Evolutionary conservation across 345 rosid species (phyloP).

Genomic region (Raphanus sativus): DNA sequence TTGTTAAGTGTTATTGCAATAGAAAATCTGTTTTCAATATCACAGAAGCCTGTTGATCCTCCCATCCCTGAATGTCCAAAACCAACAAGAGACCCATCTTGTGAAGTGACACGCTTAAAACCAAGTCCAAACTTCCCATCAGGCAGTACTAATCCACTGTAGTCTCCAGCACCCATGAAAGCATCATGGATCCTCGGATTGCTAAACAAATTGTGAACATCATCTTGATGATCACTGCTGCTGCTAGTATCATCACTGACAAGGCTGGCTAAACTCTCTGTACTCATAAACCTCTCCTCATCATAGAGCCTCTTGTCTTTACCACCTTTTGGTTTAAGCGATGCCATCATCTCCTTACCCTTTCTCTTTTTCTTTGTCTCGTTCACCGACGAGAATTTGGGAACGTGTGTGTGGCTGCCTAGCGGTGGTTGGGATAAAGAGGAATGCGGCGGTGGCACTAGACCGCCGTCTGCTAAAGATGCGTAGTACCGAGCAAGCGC

Average conservation of each 20-base stretch:
- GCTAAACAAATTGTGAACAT: constrained; percentile 39
- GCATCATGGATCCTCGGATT: constrained; percentile 68
- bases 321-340: constrained; percentile 32
- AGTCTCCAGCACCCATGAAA: constrained; percentile 75
- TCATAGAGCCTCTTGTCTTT: constrained; percentile 25
- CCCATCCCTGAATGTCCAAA: constrained; percentile 98
- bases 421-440: constrained; percentile 66
- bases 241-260: constrained; percentile 36
- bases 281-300: constrained; percentile 16
- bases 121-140: constrained; percentile 82
- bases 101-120: constrained; percentile 51
- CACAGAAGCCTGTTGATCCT: constrained; percentile 90
- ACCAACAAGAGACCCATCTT: constrained; percentile 60
- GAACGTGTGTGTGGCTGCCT: constrained; percentile 82
- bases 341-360: constrained; percentile 29
- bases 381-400: constrained; percentile 51
- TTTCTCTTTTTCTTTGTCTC: constrained; percentile 42
- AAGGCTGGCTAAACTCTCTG: constrained; percentile 45
- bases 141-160: constrained; percentile 47
- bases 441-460: constrained; percentile 75
- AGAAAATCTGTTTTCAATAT: constrained; percentile 68
- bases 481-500: constrained; percentile 99
- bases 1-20: constrained; percentile 85
- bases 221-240: constrained; percentile 27
- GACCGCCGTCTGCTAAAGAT: constrained; percentile 75